A percentile compares a stretch with the other conserved stretches of the same genome.
These are phyloP conservation scores for Populus ilicifolia DNA, from an alignment of 345 rosid genomes.

Conservation along the genomic window DNA sequence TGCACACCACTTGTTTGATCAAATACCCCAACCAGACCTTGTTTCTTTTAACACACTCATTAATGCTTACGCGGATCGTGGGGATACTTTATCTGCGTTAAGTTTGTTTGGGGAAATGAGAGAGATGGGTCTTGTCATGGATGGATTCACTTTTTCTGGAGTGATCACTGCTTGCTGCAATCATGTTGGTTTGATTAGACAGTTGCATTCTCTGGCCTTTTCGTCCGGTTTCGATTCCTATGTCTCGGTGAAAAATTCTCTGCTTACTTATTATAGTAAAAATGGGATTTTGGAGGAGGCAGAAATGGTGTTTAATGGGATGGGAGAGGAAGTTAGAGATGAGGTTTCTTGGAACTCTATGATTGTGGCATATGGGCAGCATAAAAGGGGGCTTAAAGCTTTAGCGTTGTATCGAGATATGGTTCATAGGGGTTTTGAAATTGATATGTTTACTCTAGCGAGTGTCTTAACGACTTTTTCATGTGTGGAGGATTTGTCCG, in stretches of 20 bases:
- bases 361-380: constrained; percentile 88
- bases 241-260: constrained; percentile 67
- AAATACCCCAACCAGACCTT: constrained; percentile 69
- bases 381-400: constrained; percentile 60
- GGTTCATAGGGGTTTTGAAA: constrained; percentile 43
- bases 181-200: constrained; percentile 43
- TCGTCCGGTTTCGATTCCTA: constrained; percentile 58
- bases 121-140: constrained; percentile 42
- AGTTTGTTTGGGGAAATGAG: constrained; percentile 55
- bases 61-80: constrained; percentile 60
- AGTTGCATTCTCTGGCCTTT: constrained; percentile 63
- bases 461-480: constrained; percentile 78
- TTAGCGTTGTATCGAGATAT: constrained; percentile 64
- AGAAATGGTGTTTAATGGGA: constrained; percentile 46
- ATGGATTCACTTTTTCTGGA: constrained; percentile 80
- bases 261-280: constrained; percentile 63
- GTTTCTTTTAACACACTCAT: constrained; percentile 82
- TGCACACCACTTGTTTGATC: constrained; percentile 73
- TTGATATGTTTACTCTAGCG: constrained; percentile 79
- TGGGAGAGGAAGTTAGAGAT: constrained; percentile 52
- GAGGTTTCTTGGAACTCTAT: constrained; percentile 94
- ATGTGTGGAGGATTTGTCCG: constrained; percentile 44
- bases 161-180: constrained; percentile 55
- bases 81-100: constrained; percentile 43
- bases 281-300: constrained; percentile 64